Conservation (phyloP, 495 filamentous ascomycete species). For the Xylaria acuta region DNA sequence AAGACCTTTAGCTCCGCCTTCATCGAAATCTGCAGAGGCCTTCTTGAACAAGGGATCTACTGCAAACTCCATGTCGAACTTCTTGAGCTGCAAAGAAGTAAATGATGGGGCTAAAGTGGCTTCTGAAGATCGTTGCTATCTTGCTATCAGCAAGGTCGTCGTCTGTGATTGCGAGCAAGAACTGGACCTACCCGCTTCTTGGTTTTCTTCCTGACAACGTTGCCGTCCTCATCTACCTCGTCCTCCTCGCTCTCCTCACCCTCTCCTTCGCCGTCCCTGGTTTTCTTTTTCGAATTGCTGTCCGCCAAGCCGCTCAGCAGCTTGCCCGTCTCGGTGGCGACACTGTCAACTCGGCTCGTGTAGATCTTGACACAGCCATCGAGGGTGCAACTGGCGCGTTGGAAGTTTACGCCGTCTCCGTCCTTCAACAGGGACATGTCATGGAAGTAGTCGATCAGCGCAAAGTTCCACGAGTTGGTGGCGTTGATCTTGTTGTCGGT, state of each 20-base stretch:
- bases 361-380: conserved; percentile 99
- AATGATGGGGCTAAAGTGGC: conserved; percentile 90
- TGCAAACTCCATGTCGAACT: conserved; percentile 95
- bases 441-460: conserved; percentile 98
- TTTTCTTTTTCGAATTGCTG: conserved; percentile 77
- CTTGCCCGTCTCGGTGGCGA: conserved; percentile 96
- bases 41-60: conserved; percentile 99
- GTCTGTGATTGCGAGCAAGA: not conserved
- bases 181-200: conserved; percentile 59
- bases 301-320: conserved; percentile 94
- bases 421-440: conserved; percentile 98
- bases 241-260: conserved; percentile 76
- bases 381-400: conserved; percentile 96
- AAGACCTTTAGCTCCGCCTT: conserved; percentile 95
- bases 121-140: conserved; percentile 79
- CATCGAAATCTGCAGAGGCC: conserved; percentile 96
- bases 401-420: conserved; percentile 97
- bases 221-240: conserved; percentile 79
- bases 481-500: conserved; percentile 99
- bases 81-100: conserved; percentile 87
- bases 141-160: conserved; percentile 42
- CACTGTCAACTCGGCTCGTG: conserved; percentile 96
- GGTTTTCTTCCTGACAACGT: conserved; percentile 72
- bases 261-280: conserved; percentile 65
- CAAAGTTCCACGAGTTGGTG: conserved; percentile 98